Percentiles rank a stretch among this genome's conserved stretches.
Evolutionary conservation across 257 asterid species (phyloP).

Genomic region (Nyctanthes arbortristis): DNA sequence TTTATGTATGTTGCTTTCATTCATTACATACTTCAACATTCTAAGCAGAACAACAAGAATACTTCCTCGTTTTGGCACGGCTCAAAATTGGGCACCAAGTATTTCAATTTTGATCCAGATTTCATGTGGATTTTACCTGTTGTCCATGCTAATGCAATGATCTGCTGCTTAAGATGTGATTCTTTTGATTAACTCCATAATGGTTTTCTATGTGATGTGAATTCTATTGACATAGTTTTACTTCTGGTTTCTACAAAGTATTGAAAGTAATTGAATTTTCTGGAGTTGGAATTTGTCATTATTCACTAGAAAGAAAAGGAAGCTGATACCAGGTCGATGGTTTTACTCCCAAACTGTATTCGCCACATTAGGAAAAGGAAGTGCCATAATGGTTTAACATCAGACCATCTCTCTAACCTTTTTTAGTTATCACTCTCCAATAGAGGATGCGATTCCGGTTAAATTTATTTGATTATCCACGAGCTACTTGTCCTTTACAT

Average conservation of each 20-base stretch:
- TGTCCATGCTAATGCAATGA: not conserved
- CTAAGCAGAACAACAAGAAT: not conserved
- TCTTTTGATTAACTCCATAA: not conserved
- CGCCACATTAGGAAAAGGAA: not conserved
- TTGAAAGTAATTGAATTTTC: not conserved
- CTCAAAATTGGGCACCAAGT: not conserved
- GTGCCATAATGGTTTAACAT: not conserved
- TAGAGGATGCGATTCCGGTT: not conserved
- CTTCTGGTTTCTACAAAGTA: not conserved
- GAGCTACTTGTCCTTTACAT: not conserved
- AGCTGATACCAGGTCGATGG: not conserved
- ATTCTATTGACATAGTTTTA: not conserved
- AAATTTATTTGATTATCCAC: not conserved
- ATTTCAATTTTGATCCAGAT: not conserved
- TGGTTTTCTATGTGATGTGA: not conserved
- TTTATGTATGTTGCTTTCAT: slow-evolving; percentile 9
- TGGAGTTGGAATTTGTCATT: not conserved
- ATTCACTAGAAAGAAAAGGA: not conserved
- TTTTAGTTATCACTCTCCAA: not conserved
- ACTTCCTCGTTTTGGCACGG: not conserved
- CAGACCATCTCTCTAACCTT: not conserved
- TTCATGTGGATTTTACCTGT: not conserved
- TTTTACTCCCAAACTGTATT: not conserved
- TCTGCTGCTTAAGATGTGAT: not conserved
- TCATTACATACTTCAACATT: not conserved